Evolutionary conservation across 345 rosid species (phyloP).

Genomic region (Sonneratia caseolaris): DNA sequence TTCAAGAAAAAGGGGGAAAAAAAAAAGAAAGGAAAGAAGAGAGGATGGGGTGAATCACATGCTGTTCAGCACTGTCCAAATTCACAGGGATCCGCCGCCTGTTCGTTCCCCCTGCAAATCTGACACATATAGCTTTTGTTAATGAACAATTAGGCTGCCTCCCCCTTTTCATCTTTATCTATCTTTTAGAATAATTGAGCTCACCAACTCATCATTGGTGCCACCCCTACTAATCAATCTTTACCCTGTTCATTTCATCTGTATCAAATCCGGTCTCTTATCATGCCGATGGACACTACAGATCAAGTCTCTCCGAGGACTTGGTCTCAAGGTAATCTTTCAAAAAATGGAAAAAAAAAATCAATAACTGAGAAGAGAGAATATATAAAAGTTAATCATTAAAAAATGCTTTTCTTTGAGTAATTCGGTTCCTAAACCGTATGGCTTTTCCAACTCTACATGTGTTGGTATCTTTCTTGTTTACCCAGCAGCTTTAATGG

Average conservation of each 20-base stretch:
- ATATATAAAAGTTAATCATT: too few relatives aligned
- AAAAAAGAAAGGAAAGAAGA: not conserved
- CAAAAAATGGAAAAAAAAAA: too few relatives aligned
- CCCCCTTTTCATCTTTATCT: not conserved
- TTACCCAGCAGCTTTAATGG: not conserved
- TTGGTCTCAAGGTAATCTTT: too few relatives aligned
- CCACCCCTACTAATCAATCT: too few relatives aligned
- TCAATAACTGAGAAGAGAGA: too few relatives aligned
- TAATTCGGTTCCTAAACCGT: too few relatives aligned
- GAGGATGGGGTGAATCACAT: not conserved
- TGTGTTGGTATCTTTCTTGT: too few relatives aligned
- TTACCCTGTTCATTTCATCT: not conserved
- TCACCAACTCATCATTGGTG: not conserved
- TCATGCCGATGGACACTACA: not conserved
- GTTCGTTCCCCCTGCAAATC: not conserved
- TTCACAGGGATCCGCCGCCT: not conserved
- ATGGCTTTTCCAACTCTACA: too few relatives aligned
- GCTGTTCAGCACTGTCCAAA: not conserved
- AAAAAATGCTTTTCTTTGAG: too few relatives aligned
- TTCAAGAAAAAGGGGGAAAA: not conserved
- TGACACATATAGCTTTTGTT: not conserved
- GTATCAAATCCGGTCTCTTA: too few relatives aligned
- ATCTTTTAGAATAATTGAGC: not conserved
- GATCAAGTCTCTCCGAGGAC: too few relatives aligned
- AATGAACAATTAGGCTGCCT: not conserved